These are phyloP conservation scores for Hibiscus syriacus DNA, from an alignment of 345 rosid species.

Conservation along the genomic window DNA sequence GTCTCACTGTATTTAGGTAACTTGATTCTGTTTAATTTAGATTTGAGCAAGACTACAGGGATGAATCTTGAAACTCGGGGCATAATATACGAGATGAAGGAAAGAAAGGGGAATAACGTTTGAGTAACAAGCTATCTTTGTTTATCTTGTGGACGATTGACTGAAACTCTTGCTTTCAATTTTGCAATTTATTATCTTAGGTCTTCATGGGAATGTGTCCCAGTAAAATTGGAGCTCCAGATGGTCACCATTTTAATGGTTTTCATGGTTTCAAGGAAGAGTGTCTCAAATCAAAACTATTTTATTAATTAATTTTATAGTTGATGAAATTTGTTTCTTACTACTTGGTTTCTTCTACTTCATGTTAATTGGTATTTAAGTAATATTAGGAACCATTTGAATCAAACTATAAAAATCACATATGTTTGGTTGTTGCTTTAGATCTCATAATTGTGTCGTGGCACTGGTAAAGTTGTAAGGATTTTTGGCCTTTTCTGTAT, in stretches of 20 bases:
- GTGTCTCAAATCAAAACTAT: background rate
- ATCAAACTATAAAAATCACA: background rate
- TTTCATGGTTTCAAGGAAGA: background rate
- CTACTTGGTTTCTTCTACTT: background rate
- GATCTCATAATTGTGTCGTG: background rate
- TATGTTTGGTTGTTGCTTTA: background rate
- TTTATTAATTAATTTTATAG: background rate
- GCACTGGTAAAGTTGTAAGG: background rate
- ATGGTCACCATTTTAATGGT: background rate
- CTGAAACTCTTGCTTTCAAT: background rate
- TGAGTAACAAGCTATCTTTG: background rate
- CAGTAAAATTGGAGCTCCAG: background rate
- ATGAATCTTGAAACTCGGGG: background rate
- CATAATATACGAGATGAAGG: background rate
- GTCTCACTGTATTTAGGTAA: background rate
- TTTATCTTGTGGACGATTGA: background rate
- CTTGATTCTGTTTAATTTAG: background rate
- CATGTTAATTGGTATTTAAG: background rate
- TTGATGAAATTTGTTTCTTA: background rate
- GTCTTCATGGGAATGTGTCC: background rate
- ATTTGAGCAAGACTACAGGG: background rate
- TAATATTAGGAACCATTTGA: background rate
- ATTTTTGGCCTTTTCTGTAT: background rate
- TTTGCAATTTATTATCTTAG: background rate
- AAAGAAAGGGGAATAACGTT: background rate